These are phyloP conservation scores for Mycena capillaripes DNA, from an alignment of 768 basidiomycete genomes.

Conservation along the genomic window DNA sequence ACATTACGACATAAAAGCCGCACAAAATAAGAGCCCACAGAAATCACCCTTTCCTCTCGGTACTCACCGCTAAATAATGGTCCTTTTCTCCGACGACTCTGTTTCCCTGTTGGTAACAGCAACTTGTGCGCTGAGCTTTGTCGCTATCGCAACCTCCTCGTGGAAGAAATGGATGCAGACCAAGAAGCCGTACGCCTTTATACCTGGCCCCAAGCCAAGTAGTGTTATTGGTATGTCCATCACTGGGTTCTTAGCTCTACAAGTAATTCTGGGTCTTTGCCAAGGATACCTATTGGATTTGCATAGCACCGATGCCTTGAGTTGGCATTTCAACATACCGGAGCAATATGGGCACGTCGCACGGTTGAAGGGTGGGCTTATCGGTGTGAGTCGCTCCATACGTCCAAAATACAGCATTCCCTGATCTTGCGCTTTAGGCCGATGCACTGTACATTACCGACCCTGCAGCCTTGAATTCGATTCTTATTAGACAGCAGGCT, in stretches of 20 bases:
- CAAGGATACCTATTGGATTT: conserved; percentile 42
- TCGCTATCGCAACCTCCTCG: conserved; percentile 10
- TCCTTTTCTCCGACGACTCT: neutral
- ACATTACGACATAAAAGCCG: neutral
- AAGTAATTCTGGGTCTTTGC: neutral
- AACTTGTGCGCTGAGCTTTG: neutral
- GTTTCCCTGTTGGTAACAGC: conserved; percentile 1
- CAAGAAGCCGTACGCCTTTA: conserved; percentile 24
- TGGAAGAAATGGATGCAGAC: conserved; percentile 15
- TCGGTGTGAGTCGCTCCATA: conserved; percentile 27
- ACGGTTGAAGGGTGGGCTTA: conserved; percentile 38
- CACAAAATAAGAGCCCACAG: neutral
- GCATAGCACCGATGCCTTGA: conserved; percentile 38
- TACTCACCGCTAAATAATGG: neutral
- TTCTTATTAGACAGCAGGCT: conserved; percentile 41
- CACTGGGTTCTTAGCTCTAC: neutral
- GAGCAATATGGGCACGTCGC: conserved; percentile 42
- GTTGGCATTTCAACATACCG: conserved; percentile 41
- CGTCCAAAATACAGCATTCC: neutral
- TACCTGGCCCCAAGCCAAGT: conserved; percentile 8
- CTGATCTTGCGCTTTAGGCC: conserved; percentile 17
- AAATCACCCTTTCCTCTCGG: neutral
- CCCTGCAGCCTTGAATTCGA: conserved; percentile 41
- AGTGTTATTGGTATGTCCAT: neutral
- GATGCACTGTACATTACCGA: conserved; percentile 45